Evolutionary conservation across 106 monocot genomes (phyloP).

Genomic region (Triglochin maritima): DNA sequence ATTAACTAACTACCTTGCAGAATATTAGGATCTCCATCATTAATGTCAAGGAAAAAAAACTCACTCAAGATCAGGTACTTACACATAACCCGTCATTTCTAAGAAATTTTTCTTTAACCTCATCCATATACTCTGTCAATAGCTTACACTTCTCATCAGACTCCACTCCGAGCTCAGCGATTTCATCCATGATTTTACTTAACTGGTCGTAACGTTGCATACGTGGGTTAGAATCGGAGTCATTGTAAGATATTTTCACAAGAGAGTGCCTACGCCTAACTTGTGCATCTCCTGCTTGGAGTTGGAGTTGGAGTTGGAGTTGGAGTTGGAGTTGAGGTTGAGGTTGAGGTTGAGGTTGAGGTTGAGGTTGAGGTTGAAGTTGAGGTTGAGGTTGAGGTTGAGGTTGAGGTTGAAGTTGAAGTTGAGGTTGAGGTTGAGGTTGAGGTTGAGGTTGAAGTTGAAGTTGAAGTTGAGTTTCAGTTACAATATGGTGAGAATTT

Average conservation of each 20-base stretch:
- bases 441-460: too few relatives aligned
- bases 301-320: too few relatives aligned
- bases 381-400: too few relatives aligned
- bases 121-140: conserved; percentile 4
- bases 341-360: too few relatives aligned
- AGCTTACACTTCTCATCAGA: conserved; percentile 4
- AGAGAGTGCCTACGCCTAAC: conserved; percentile 6
- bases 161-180: conserved; percentile 2
- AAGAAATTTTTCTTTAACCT: conserved; percentile 8
- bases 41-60: background rate
- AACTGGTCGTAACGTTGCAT: conserved; percentile 6
- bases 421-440: too few relatives aligned
- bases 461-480: too few relatives aligned
- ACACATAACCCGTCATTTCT: conserved; percentile 8
- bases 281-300: too few relatives aligned
- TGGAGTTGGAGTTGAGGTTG: too few relatives aligned
- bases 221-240: background rate
- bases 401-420: too few relatives aligned
- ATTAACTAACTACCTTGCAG: background rate
- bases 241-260: background rate
- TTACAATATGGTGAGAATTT: too few relatives aligned
- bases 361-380: too few relatives aligned
- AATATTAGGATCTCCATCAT: background rate
- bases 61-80: background rate
- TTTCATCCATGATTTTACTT: background rate